Evolutionary conservation across 2,329 filamentous ascomycete genomes (phyloP).

Genomic region (Ascocoryne sarcoides): DNA sequence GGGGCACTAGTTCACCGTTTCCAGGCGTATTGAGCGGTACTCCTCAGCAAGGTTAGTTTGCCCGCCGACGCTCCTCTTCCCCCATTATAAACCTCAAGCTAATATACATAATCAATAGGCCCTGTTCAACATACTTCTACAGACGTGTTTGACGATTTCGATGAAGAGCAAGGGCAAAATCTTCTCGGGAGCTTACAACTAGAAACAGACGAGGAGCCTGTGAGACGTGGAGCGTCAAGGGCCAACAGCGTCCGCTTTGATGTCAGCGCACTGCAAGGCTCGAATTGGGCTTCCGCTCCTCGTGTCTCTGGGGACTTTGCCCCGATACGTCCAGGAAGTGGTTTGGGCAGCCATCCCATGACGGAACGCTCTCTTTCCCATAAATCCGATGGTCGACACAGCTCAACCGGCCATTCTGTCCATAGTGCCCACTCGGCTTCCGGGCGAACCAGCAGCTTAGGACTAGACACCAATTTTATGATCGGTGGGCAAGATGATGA

Average conservation of each 20-base stretch:
- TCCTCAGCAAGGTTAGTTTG: slow-evolving; percentile 69
- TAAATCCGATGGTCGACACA: slow-evolving; percentile 91
- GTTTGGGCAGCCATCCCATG: slow-evolving; percentile 69
- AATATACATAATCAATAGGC: slow-evolving; percentile 40
- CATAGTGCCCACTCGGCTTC: slow-evolving; percentile 65
- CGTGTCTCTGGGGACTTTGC: slow-evolving; percentile 78
- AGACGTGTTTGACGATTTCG: slow-evolving; percentile 83
- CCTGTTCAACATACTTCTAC: slow-evolving; percentile 70
- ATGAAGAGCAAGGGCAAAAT: slow-evolving; percentile 71
- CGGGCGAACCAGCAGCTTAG: slow-evolving; percentile 79
- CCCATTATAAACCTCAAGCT: too few relatives aligned
- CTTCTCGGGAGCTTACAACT: slow-evolving; percentile 74
- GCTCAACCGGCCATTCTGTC: slow-evolving; percentile 78
- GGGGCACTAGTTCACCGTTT: slow-evolving; percentile 86
- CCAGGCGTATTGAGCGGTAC: slow-evolving; percentile 76
- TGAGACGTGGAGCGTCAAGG: slow-evolving; percentile 77
- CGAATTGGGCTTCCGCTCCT: slow-evolving; percentile 73
- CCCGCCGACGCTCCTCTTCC: slow-evolving; percentile 20
- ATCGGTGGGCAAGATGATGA: slow-evolving; percentile 54
- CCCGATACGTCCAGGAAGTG: slow-evolving; percentile 67
- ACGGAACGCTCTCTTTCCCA: slow-evolving; percentile 88
- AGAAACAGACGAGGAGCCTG: slow-evolving; percentile 78
- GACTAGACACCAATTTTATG: slow-evolving; percentile 65
- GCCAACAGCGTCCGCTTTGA: slow-evolving; percentile 98
- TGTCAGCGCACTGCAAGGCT: slow-evolving; percentile 85